Base-by-base conservation (phyloP, 495 filamentous ascomycete genomes). In the Aspergillus avenaceus region DNA sequence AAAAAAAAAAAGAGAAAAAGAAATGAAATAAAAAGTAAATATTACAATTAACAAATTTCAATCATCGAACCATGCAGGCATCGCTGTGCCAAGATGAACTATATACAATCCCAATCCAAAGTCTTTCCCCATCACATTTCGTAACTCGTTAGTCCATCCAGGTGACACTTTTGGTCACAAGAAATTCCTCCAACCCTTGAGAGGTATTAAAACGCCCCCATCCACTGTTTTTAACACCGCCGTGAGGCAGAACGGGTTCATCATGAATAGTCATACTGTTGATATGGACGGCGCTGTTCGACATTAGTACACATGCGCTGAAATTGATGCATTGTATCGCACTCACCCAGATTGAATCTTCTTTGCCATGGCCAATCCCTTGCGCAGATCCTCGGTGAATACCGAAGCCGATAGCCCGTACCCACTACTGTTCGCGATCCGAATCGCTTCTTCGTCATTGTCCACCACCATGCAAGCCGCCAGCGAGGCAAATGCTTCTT, bases 181-280 rank as follows among this genome's bases (percentile, higher is more conserved):
- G 63, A 70, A 91, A 96, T 72, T 96, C 91, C 34, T 86, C 70
- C 41, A 84, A 47, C 0, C 81, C 81, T 56, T 73, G 72, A 19
- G 61, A 63, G 0, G 66, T 71, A 59, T 81, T 81, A 57, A 84
- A 84, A 8, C 81, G 63, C 0, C 90, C 91, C 71, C 81, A 91
- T 3, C 91, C 91, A 56, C 85, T 90, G 45, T 82, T 80, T 78
- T 96, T 96, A 45, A 83, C 81, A 18, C 90, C 91, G 12, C 91
- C 90, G 69, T 95, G 90, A 13, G 90, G 88, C 42, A 95, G 63
- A 16, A 71, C 74, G 2, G 82, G 71, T 70, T 95, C 90, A 57
- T 96, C 91, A 57, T 95, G 88, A 5, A 95, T 81, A 0, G 83
- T 88, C 86, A 91, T 91, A 50, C 73, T 81, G 61, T 96, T 96